A percentile compares a stretch with the other conserved stretches of the same genome.
These are phyloP conservation scores for Millerozyma acaciae DNA, from an alignment of 805 yeast species.

Conservation along the genomic window DNA sequence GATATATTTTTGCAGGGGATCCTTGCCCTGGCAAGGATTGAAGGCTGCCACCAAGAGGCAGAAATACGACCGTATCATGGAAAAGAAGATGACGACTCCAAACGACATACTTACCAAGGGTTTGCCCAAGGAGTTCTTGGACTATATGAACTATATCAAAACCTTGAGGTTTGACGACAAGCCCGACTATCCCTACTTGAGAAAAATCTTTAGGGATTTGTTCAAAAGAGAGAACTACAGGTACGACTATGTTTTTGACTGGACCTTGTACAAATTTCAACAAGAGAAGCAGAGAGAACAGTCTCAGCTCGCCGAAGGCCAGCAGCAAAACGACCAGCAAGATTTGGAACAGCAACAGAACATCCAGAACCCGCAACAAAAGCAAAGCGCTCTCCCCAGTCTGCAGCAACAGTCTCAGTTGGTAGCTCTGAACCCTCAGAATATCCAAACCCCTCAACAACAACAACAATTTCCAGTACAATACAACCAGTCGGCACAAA, in stretches of 20 bases:
- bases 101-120: conserved; percentile 86
- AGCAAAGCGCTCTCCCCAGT: conserved; percentile 14
- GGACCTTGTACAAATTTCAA: conserved; percentile 85
- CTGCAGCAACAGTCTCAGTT: conserved; percentile 15
- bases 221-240: conserved; percentile 83
- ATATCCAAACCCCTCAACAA: conserved; percentile 8
- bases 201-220: conserved; percentile 85
- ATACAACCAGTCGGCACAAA: conserved; percentile 9
- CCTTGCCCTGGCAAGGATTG: conserved; percentile 98
- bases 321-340: conserved; percentile 13
- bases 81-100: conserved; percentile 87
- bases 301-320: conserved; percentile 27
- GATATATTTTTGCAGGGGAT: conserved; percentile 91
- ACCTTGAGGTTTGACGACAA: conserved; percentile 92
- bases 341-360: conserved; percentile 15
- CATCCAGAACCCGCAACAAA: conserved; percentile 11
- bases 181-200: conserved; percentile 88
- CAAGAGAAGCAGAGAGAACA: conserved; percentile 53
- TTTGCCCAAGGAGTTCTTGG: conserved; percentile 83
- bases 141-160: conserved; percentile 83
- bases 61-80: conserved; percentile 94
- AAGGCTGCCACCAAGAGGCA: conserved; percentile 96
- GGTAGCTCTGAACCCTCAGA: conserved; percentile 1
- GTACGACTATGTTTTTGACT: conserved; percentile 92
- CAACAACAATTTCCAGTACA: conserved; percentile 9